Base-by-base conservation (phyloP, 345 rosid genomes). In the Aegle marmelos region DNA sequence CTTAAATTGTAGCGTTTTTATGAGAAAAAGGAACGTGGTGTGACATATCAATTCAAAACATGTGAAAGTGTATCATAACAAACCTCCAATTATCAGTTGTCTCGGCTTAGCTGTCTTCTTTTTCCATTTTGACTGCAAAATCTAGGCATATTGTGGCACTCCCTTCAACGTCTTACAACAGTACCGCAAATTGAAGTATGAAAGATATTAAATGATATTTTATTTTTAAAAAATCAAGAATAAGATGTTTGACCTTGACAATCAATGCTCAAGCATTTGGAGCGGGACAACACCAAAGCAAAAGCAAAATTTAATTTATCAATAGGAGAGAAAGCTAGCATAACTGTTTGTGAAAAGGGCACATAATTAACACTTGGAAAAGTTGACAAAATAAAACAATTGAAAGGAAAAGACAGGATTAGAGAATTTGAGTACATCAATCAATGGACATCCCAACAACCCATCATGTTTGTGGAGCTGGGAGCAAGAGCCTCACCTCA, bases 401-500 rank as follows among this genome's bases (percentile, higher is more conserved):
- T 17, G 54, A 48, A 73, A 62, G 16, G 59, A 41, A 69, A 79
- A 57, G 83, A 79, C 76, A 48, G 61, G 70, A 58, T 59, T 69
- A 77, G 75, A 81, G 78, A 65, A 72, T 58, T 69, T 73, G 76
- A 63, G 83, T 59, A 58, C 81, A 45, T 14, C 25, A 62, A 70
- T 73, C 74, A 80, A 76, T 60, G 83, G 82, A 69, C 74, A 82
- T 90, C 90, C 92, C 79, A 83, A 82, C 90, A 73, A 83, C 81
- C 86, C 91, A 88, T 82, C 89, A 79, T 83, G 87, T 76, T 76
- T 5, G 86, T 79, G 25, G 72, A 77, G 72, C 21, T 80, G 86
- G 93, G 86, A 85, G 83, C 68, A 84, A 82, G 24, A 66, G 73
- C 78, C 76, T 72, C 67, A 16, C 31, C 19, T 9, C 66, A 61